These are phyloP conservation scores for Marchantia paleacea DNA, from an alignment of 225 moss, liverwort and hornwort genomes.

Conservation along the genomic window DNA sequence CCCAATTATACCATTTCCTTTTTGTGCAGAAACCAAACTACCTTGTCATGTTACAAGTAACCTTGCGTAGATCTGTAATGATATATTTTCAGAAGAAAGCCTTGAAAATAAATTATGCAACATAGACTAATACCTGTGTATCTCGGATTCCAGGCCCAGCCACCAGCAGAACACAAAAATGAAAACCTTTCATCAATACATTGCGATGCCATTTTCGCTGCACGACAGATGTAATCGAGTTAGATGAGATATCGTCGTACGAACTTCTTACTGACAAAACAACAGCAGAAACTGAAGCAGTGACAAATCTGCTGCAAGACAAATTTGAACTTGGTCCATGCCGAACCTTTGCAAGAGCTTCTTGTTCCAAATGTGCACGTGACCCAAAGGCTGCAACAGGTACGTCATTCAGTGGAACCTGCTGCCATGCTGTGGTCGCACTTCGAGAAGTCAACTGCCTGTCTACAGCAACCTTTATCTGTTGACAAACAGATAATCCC, in stretches of 20 bases:
- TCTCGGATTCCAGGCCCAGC: constrained; percentile 90
- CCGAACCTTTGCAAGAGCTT: constrained; percentile 78
- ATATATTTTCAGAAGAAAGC: too few species aligned
- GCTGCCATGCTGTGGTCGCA: neutral
- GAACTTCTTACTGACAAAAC: neutral
- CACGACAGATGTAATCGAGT: constrained; percentile 23
- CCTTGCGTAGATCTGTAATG: too few species aligned
- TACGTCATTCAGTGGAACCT: constrained; percentile 19
- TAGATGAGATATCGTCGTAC: neutral
- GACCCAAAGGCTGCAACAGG: constrained; percentile 79
- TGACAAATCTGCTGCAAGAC: neutral
- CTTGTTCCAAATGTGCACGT: constrained; percentile 86
- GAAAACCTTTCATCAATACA: constrained; percentile 91
- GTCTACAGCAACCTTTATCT: constrained; percentile 6
- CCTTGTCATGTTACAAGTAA: too few species aligned
- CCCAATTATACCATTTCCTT: too few species aligned
- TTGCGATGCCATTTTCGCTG: constrained; percentile 96
- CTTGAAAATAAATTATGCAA: too few species aligned
- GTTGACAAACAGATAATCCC: neutral
- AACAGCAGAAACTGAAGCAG: neutral
- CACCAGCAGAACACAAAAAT: constrained; percentile 81
- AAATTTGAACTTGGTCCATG: neutral
- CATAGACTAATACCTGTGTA: constrained; percentile 57
- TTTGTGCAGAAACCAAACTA: too few species aligned
- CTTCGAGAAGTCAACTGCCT: neutral